Conservation (phyloP, 164 flowering plant species). For the Hamamelis virginiana region DNA sequence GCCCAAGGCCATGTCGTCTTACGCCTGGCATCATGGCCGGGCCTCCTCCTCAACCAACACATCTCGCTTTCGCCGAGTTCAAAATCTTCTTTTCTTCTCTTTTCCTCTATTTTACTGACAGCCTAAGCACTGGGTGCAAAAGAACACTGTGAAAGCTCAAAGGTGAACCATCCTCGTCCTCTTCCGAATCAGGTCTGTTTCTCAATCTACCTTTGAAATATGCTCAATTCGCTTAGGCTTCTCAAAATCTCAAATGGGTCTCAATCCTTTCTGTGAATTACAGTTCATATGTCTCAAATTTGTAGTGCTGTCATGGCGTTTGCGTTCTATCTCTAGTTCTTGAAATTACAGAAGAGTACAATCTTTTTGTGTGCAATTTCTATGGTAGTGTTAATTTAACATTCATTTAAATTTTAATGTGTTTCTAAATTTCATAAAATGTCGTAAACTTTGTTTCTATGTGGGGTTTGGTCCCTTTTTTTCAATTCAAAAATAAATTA, state of each 20-base stretch:
- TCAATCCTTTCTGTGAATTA: conserved; percentile 1
- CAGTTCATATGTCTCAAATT: conserved; percentile 8
- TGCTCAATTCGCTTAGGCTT: conserved; percentile 17
- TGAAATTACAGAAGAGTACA: background rate
- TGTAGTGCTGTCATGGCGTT: too few relatives aligned
- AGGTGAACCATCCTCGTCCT: background rate
- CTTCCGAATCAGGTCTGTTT: conserved; percentile 13
- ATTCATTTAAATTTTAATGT: background rate
- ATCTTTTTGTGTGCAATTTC: background rate
- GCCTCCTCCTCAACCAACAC: too few relatives aligned
- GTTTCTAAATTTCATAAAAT: background rate
- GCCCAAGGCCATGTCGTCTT: too few relatives aligned
- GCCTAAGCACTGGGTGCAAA: background rate
- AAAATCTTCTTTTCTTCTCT: too few relatives aligned
- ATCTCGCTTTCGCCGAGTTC: too few relatives aligned
- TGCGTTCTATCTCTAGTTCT: background rate
- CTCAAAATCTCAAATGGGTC: conserved; percentile 16
- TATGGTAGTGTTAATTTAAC: background rate
- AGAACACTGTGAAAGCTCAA: background rate
- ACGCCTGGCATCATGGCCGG: too few relatives aligned
- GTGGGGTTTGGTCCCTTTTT: conserved; percentile 13
- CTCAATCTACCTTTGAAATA: background rate
- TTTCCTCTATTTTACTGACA: too few relatives aligned
- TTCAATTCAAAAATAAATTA: too few relatives aligned
- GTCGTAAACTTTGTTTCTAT: background rate